Evolutionary conservation across 352 stramenopile genomes (phyloP), one percentile per base, ranked within the genome.

Genomic region (Peronosclerospora sorghi): DNA sequence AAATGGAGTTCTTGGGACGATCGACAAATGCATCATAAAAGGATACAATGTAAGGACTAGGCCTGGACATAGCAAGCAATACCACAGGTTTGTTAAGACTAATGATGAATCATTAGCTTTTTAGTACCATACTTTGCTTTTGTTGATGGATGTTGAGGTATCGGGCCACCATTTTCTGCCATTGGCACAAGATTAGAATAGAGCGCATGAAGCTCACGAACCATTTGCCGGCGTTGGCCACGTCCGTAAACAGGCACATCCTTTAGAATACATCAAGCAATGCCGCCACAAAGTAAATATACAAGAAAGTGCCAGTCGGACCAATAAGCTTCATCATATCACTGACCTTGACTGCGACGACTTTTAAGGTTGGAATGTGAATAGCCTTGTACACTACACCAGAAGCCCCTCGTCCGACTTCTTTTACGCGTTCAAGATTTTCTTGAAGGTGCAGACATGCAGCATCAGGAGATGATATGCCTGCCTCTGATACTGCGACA

Each of bases 11-110:
- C 47, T 94, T 89, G 13, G 77, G 64, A 8, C 74, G 67, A 51
- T 95, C 84, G 4, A 89, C 77, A 52, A 94, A 96, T n/a, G 83
- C 86, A 46, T 95, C 85, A 51, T 94, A 94, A 54, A 96, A 96
- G 10, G 74, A 90, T 14, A 96, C 86, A 32, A 96, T 92, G 45
- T 91, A 85, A 15, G 84, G 85, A 54, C 84, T 88, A 14, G 77
- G 58, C 15, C 79, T 91, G 27, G 12, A 38, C 18, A 49, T 29
- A 35, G 32, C 19, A 8, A 52, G 26, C 39, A 41, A 51, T 48
- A 30, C 28, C 13, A 41, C 7, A n/a, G 8, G 18, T 14, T 32
- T 27, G 4, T n/a, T 45, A 20, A 38, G 27, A 27, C 13, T 12
- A 13, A 32, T 32, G n/a, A 13, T 19, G 32, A 29, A 26, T 32